Base-by-base conservation (phyloP, 495 filamentous ascomycete genomes). In the Talaromyces thailandensis region DNA sequence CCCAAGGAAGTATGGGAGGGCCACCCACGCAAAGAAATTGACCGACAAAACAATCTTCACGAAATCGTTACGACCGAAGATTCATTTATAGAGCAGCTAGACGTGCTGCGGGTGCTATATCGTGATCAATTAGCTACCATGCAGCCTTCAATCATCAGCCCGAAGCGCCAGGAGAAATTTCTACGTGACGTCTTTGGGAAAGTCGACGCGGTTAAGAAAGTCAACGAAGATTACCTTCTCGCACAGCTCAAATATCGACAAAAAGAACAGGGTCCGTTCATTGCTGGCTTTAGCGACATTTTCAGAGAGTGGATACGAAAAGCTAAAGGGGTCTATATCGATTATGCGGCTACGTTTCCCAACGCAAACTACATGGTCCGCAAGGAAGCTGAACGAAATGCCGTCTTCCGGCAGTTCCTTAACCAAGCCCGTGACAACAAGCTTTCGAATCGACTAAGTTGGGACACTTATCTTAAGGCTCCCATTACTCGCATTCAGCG, bases 281-380 rank as follows among this genome's bases (percentile, higher is more conserved):
- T 99, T 63, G 81, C 83, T 51, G 94, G 95, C 8, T 96, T 97
- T 73, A 96, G 92, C 68, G 94, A 98, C 66, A 92, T 99, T 60
- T 99, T 99, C 77, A 81, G 94, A 62, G 95, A 99, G 74, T 99
- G 94, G 94, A 96, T 99, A 66, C 84, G 94, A 57, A 98, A 97
- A 73, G 94, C 95, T 2, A 91, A 88, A 73, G 74, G 76, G 5
- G 86, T 89, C 1, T 99, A 98, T 73, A 86, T 97, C 63, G 93
- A 93, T 50, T 99, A 98, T 74, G 91, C 93, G 56, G 87, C 89
- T 1, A 86, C 85, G 0, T 98, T 92, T 62, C 93, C 94, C 0
- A 83, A 89, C 52, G 94, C 94, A 0, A 87, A 82, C 35, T 92
- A 89, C 73, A 75, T 92, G 43, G 84, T 99, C 24, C 86, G 91